Conservation (phyloP, 1,139 yeast species). For the Yamadazyma aaseri region DNA sequence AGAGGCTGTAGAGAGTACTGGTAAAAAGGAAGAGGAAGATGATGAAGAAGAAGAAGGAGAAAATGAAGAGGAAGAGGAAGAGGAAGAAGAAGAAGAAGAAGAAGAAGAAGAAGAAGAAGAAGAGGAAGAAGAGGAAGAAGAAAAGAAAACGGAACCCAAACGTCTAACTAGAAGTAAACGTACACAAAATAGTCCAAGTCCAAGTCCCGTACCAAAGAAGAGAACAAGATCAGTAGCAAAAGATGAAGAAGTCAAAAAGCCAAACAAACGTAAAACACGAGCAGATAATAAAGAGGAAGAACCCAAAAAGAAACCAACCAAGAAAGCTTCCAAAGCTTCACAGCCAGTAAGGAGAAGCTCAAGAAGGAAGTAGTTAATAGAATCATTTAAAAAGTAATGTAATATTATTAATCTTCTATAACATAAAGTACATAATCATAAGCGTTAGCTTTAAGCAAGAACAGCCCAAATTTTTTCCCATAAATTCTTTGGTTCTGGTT, state of each 20-base stretch:
- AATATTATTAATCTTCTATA: not conserved
- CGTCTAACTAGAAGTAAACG: slow-evolving; percentile 1
- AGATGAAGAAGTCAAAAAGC: slow-evolving; percentile 5
- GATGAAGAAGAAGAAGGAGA: slow-evolving; percentile 10
- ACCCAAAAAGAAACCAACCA: slow-evolving; percentile 9
- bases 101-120: slow-evolving; percentile 5
- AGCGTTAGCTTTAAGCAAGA: slow-evolving; percentile 6
- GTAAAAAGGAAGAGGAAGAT: slow-evolving; percentile 38
- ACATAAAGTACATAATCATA: slow-evolving; percentile 1
- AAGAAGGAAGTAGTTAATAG: slow-evolving; percentile 21
- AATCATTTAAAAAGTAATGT: not conserved
- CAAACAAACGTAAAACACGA: slow-evolving; percentile 8
- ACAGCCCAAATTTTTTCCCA: slow-evolving; percentile 56
- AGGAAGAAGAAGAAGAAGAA: slow-evolving; percentile 1
- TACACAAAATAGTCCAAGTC: slow-evolving; percentile 1
- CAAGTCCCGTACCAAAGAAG: slow-evolving; percentile 7
- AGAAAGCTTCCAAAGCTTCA: slow-evolving; percentile 21
- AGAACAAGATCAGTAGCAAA: slow-evolving; percentile 12
- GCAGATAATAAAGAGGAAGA: slow-evolving; percentile 8
- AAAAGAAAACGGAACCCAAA: slow-evolving; percentile 2
- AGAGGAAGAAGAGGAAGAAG: slow-evolving; percentile 4
- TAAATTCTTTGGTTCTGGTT: slow-evolving; percentile 46
- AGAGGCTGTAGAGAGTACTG: slow-evolving; percentile 13
- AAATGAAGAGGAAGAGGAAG: slow-evolving; percentile 7
- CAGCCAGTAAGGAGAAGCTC: slow-evolving; percentile 25